Conservation (phyloP, 495 filamentous ascomycete genomes). For the Lophiotrema nucula region DNA sequence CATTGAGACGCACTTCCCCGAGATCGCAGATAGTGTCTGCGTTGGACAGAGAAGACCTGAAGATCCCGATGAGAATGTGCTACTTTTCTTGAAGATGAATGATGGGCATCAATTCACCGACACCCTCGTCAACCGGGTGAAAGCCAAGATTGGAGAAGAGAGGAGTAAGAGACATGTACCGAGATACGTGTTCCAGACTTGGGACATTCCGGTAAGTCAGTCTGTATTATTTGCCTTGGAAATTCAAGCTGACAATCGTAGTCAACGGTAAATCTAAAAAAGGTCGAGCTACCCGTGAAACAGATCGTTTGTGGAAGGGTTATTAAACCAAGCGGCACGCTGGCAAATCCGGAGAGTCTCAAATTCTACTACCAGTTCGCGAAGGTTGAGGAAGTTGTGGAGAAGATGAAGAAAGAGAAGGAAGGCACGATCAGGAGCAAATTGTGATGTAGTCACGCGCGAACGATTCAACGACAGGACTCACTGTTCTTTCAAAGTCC, state of each 20-base stretch:
- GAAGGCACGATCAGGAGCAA: conserved; percentile 4
- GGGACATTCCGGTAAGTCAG: conserved; percentile 73
- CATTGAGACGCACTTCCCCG: conserved; percentile 63
- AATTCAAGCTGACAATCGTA: conserved; percentile 32
- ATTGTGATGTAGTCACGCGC: neutral
- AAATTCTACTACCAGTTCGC: conserved; percentile 80
- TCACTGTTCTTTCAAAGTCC: too few species aligned
- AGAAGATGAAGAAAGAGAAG: conserved; percentile 53
- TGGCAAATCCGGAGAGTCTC: conserved; percentile 71
- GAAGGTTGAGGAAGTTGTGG: conserved; percentile 70
- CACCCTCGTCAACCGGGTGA: conserved; percentile 59
- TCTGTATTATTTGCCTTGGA: conserved; percentile 17
- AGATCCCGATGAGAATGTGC: conserved; percentile 70
- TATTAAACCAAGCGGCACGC: conserved; percentile 72
- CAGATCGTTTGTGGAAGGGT: conserved; percentile 74
- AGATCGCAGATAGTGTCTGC: conserved; percentile 66
- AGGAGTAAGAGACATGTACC: conserved; percentile 74
- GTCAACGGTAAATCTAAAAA: conserved; percentile 82
- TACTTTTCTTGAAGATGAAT: conserved; percentile 74
- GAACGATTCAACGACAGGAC: neutral
- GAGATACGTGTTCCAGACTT: conserved; percentile 73
- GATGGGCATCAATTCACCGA: conserved; percentile 55
- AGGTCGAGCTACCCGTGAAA: conserved; percentile 83
- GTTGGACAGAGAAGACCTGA: conserved; percentile 69
- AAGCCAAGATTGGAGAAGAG: conserved; percentile 59